phyloP scores from a whole-genome alignment of 2,329 filamentous ascomycete genomes.

The Beauveria medogensis region DNA sequence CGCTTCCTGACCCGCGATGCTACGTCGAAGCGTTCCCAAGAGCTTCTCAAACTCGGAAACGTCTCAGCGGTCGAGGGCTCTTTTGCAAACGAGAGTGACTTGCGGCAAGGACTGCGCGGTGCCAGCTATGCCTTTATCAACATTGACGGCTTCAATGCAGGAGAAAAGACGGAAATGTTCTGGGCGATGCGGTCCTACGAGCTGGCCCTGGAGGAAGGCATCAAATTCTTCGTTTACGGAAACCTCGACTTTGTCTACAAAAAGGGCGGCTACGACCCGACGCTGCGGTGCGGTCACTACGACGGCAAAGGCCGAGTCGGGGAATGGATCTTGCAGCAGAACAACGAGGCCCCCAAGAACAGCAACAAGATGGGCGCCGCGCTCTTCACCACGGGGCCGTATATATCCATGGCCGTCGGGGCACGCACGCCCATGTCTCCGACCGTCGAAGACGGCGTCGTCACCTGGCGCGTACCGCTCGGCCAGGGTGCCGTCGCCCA shows the following conservation, averaged over 20 bases:
- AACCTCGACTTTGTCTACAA: constrained; percentile 42
- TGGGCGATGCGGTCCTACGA: constrained; percentile 37
- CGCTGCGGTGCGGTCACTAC: constrained; percentile 40
- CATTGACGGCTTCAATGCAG: constrained; percentile 44
- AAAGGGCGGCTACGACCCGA: constrained; percentile 36
- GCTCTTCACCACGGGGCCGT: constrained; percentile 35
- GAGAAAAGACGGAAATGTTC: constrained; percentile 43
- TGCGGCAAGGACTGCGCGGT: constrained; percentile 35
- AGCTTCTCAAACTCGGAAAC: constrained; percentile 34
- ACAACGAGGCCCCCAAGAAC: constrained; percentile 16
- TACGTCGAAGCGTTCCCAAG: constrained; percentile 30
- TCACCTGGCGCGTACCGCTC: constrained; percentile 35
- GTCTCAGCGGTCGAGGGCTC: constrained; percentile 40
- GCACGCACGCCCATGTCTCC: constrained; percentile 31
- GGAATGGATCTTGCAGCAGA: constrained; percentile 37
- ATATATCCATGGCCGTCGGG: constrained; percentile 37
- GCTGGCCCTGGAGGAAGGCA: constrained; percentile 32
- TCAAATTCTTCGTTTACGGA: constrained; percentile 38
- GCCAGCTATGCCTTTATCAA: constrained; percentile 45
- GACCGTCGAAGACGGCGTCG: constrained; percentile 29
- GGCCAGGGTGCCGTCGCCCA: constrained; percentile 32
- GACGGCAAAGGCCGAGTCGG: constrained; percentile 37
- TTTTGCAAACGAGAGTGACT: constrained; percentile 35
- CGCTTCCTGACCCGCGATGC: constrained; percentile 40
- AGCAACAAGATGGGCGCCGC: constrained; percentile 24